A percentile compares a stretch with the other conserved stretches of the same genome.
phyloP scores from a whole-genome alignment of 139 green algal species.

The Yamagishiella unicocca region DNA sequence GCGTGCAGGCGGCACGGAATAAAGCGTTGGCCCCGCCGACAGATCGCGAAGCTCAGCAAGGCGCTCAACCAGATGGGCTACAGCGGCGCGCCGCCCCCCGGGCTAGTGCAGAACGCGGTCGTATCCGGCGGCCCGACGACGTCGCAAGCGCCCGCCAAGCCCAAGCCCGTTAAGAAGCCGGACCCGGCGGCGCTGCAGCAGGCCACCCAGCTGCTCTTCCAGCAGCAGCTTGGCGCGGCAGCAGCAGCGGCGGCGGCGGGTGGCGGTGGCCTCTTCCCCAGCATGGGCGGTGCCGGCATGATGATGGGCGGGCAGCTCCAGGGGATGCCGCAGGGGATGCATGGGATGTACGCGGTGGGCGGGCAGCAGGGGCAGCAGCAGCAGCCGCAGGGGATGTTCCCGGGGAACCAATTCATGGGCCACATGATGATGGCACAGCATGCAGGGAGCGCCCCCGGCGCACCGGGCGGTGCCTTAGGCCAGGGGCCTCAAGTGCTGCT shows the following conservation, averaged over 20 bases:
- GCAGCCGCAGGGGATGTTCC: neutral
- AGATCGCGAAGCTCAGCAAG: constrained; percentile 70
- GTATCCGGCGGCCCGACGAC: neutral
- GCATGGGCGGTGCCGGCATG: constrained; percentile 5
- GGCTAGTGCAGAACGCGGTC: constrained; percentile 38
- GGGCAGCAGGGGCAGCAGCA: neutral
- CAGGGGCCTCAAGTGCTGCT: neutral
- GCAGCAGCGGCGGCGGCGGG: neutral
- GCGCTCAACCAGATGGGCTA: constrained; percentile 64
- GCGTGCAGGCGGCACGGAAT: constrained; percentile 90
- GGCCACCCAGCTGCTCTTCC: constrained; percentile 37
- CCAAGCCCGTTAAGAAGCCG: constrained; percentile 32
- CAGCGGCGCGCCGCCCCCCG: constrained; percentile 33
- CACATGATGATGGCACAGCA: constrained; percentile 33
- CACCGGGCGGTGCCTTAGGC: neutral
- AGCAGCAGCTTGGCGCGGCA: neutral
- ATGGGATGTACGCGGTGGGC: neutral
- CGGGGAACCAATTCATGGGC: neutral
- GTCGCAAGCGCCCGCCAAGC: constrained; percentile 1
- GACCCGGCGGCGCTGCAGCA: constrained; percentile 30
- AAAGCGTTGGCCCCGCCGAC: constrained; percentile 84
- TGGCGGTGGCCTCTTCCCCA: constrained; percentile 19
- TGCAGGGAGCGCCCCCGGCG: neutral
- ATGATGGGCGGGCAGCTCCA: constrained; percentile 16
- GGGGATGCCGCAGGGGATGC: neutral